Conservation (phyloP, 2,329 filamentous ascomycete species). For the Fusarium verticillioides region DNA sequence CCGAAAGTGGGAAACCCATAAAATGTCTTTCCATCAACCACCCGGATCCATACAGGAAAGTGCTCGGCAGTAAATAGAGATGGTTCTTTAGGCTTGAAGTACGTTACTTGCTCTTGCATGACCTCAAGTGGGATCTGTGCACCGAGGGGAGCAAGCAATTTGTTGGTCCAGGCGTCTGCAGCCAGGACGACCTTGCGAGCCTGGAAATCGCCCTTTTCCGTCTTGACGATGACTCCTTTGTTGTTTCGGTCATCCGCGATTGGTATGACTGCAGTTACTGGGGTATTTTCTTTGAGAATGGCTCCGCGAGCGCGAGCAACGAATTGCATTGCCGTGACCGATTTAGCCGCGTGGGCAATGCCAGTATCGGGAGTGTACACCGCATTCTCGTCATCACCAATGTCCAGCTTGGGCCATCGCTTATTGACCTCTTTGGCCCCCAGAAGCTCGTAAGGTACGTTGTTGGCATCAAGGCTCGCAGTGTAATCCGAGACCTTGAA, state of each 20-base stretch:
- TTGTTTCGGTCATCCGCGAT: background rate
- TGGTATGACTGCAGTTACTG: background rate
- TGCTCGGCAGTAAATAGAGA: background rate
- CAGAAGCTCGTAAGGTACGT: background rate
- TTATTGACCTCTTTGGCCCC: background rate
- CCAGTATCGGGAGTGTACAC: conserved; percentile 9
- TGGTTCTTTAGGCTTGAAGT: background rate
- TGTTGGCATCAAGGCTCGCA: background rate
- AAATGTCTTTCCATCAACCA: background rate
- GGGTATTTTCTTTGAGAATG: background rate
- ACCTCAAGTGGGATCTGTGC: background rate
- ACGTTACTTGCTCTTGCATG: conserved; percentile 8
- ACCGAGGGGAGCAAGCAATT: background rate
- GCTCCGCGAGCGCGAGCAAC: background rate
- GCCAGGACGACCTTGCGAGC: background rate
- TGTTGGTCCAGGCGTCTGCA: conserved; percentile 8
- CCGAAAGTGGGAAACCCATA: conserved; percentile 4
- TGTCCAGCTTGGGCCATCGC: background rate
- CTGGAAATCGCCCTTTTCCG: background rate
- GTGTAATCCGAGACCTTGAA: background rate
- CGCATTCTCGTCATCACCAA: background rate
- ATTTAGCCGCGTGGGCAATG: conserved; percentile 1
- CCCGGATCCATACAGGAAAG: background rate
- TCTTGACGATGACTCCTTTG: background rate
- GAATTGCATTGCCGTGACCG: background rate